Evolutionary conservation across 306 rosid genomes (phyloP), one percentile per base, ranked within the genome.

Genomic region (Heteromeles arbutifolia): DNA sequence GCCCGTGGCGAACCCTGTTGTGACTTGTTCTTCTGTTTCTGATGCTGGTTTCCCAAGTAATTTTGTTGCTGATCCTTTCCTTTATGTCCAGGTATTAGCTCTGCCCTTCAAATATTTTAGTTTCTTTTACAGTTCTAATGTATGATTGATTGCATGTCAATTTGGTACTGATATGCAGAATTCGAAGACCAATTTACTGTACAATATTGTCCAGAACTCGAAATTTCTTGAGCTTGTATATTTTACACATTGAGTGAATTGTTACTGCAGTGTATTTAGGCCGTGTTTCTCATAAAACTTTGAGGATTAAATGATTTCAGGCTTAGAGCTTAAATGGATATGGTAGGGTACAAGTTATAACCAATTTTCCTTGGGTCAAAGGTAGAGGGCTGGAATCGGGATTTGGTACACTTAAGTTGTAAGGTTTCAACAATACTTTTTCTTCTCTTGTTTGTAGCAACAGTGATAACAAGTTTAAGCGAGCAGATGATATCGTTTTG

Each of bases 11-110:
- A 96, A 96, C 79, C 99, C 99, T 54, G 96, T 92, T 59, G 70
- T 96, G 80, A 89, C 97, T 6, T 96, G 99, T 88, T 96, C 96
- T 81, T 90, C 99, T 13, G 87, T 84, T 81, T 96, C 99, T 66
- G 92, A 86, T 77, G 93, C 94, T 82, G 99, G 99, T 70, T 84
- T 78, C 74, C 97, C 98, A 1, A 96, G 99, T 76, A 96, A 96
- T 82, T 96, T 96, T 87, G 98, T 92, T 79, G 97, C 99, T 18
- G 99, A 96, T 77, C 99, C 99, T 82, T 96, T 92, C 75, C 97
- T 96, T 73, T 88, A 84, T 65, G 80, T 87, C 65, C 91, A 96
- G 99, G 99, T 92, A 75, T 44, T 32, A 63, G 25, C 76, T 76
- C 68, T 29, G 62, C 22, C 72, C 44, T 43, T 18, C 41, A 19